Evolutionary conservation across 1,139 yeast species (phyloP).

Genomic region (Suhomyces bokatorum): DNA sequence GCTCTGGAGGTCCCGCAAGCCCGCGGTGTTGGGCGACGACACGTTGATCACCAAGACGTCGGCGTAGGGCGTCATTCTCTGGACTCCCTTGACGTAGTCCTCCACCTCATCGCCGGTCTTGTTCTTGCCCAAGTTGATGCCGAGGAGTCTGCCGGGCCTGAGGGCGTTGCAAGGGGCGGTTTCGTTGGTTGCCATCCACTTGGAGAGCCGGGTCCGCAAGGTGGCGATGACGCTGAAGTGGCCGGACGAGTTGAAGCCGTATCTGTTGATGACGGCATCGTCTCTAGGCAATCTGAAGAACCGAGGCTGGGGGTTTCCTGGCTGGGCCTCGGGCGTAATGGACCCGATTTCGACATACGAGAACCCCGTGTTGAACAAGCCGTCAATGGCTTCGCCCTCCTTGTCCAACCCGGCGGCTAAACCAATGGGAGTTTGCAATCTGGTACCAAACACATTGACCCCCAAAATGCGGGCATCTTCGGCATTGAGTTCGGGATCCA

Average conservation of each 20-base stretch:
- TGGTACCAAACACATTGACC: slow-evolving; percentile 64
- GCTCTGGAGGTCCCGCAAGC: slow-evolving; percentile 80
- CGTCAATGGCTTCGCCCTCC: slow-evolving; percentile 90
- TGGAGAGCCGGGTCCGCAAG: slow-evolving; percentile 59
- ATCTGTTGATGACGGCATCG: slow-evolving; percentile 88
- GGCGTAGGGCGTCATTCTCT: slow-evolving; percentile 76
- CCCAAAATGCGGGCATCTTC: slow-evolving; percentile 54
- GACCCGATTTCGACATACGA: slow-evolving; percentile 93
- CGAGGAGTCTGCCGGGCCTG: slow-evolving; percentile 65
- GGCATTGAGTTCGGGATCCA: slow-evolving; percentile 40
- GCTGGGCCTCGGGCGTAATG: slow-evolving; percentile 88
- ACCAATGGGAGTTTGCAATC: slow-evolving; percentile 77
- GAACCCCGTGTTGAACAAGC: slow-evolving; percentile 76
- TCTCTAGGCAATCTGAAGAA: slow-evolving; percentile 84
- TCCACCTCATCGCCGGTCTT: slow-evolving; percentile 86
- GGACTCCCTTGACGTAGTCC: slow-evolving; percentile 85
- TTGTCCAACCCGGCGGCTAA: slow-evolving; percentile 96
- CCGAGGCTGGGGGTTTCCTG: slow-evolving; percentile 90
- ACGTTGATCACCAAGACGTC: slow-evolving; percentile 89
- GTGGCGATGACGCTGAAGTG: slow-evolving; percentile 71
- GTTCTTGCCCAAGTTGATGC: slow-evolving; percentile 87
- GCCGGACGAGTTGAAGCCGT: slow-evolving; percentile 93
- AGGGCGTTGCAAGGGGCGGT: slow-evolving; percentile 52
- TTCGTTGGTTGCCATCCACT: slow-evolving; percentile 29
- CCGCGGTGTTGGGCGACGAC: slow-evolving; percentile 97